phyloP scores from a whole-genome alignment of 305 asterid species.

The Ilex paraguariensis region DNA sequence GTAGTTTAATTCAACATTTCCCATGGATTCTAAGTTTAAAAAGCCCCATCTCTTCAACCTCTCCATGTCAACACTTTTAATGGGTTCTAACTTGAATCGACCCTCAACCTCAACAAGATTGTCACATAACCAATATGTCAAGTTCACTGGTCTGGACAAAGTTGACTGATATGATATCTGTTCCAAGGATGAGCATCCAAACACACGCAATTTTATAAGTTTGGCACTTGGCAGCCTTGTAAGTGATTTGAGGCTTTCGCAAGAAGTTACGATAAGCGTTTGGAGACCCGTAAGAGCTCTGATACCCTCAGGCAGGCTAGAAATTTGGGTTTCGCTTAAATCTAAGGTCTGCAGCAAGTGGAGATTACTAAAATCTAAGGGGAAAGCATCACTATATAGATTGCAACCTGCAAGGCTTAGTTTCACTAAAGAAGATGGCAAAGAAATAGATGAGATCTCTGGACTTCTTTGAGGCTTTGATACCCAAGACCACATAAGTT shows the following conservation, averaged over 20 bases:
- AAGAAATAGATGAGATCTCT: neutral
- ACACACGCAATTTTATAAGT: neutral
- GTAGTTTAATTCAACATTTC: no score
- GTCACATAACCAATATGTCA: neutral
- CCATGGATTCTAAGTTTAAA: neutral
- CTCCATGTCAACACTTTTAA: no score
- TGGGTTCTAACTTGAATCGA: neutral
- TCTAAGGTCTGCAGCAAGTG: neutral
- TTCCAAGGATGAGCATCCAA: neutral
- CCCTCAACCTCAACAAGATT: neutral
- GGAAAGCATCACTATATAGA: neutral
- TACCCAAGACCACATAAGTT: neutral
- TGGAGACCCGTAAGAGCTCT: neutral
- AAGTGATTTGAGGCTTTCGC: neutral
- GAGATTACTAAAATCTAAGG: neutral
- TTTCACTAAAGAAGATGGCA: neutral
- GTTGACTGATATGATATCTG: constrained; percentile 2
- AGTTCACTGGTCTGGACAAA: neutral
- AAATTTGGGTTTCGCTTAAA: neutral
- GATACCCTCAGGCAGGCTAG: neutral
- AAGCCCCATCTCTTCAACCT: neutral
- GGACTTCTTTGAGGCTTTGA: neutral
- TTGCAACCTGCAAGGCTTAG: neutral
- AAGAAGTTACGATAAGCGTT: neutral
- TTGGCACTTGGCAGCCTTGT: neutral